These are phyloP conservation scores for Cercospora sojina DNA, from an alignment of 2,329 filamentous ascomycete genomes.

Conservation along the genomic window DNA sequence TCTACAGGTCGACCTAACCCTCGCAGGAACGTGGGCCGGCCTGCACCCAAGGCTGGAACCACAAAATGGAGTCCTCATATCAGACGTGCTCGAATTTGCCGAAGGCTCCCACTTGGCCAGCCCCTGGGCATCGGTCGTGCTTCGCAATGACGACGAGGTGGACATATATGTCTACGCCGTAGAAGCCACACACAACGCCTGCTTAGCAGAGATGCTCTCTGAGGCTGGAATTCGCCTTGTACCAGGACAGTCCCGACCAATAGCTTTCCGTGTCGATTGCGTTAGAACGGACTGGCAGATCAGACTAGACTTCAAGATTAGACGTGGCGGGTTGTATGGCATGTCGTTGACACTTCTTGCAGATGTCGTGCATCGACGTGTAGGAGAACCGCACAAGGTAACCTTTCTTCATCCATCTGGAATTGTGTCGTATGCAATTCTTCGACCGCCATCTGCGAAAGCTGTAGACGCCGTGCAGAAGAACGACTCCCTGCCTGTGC, in stretches of 20 bases:
- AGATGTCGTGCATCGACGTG: constrained; percentile 7
- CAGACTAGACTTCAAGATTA: constrained; percentile 24
- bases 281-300: constrained; percentile 17
- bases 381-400: constrained; percentile 50
- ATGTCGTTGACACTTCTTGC: constrained; percentile 17
- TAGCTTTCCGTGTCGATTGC: constrained; percentile 41
- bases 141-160: constrained; percentile 46
- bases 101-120: constrained; percentile 47
- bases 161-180: constrained; percentile 26
- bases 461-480: constrained; percentile 32
- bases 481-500: constrained; percentile 45
- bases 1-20: constrained; percentile 45
- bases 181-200: constrained; percentile 21
- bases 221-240: constrained; percentile 24
- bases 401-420: constrained; percentile 56
- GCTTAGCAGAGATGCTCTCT: constrained; percentile 21
- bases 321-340: constrained; percentile 11
- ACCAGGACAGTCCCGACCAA: constrained; percentile 45
- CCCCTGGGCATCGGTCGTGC: constrained; percentile 48
- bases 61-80: constrained; percentile 42
- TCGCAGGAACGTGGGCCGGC: constrained; percentile 31
- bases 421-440: constrained; percentile 57
- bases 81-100: constrained; percentile 49
- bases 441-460: constrained; percentile 53
- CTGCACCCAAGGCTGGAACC: constrained; percentile 31